A percentile compares a stretch with the other conserved stretches of the same genome.
Evolutionary conservation across 2,329 filamentous ascomycete genomes (phyloP).

Genomic region (Sclerotinia sclerotiorum): DNA sequence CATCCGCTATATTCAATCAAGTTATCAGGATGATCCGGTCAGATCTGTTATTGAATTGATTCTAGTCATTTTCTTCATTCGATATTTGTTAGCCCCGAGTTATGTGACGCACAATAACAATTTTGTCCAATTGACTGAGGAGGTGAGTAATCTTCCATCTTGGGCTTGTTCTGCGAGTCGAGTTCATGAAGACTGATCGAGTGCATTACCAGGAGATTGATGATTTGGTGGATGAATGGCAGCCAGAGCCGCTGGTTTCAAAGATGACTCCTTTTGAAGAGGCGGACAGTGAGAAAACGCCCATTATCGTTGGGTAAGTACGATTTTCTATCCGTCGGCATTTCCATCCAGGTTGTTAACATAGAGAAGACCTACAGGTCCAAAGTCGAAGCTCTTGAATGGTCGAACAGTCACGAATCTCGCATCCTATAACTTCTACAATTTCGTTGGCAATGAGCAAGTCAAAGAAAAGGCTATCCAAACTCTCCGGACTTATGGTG

Average conservation of each 20-base stretch:
- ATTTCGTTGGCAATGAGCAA: slow-evolving; percentile 88
- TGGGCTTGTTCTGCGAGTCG: background rate
- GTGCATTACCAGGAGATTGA: slow-evolving; percentile 71
- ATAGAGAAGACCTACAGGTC: slow-evolving; percentile 70
- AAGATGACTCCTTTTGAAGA: slow-evolving; percentile 73
- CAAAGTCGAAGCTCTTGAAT: slow-evolving; percentile 83
- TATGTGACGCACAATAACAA: slow-evolving; percentile 91
- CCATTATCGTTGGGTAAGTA: slow-evolving; percentile 80
- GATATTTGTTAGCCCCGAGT: slow-evolving; percentile 86
- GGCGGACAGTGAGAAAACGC: slow-evolving; percentile 77
- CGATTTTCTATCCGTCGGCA: background rate
- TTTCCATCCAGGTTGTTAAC: slow-evolving; percentile 22
- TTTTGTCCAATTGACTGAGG: slow-evolving; percentile 84
- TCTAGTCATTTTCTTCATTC: slow-evolving; percentile 90
- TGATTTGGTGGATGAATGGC: slow-evolving; percentile 95
- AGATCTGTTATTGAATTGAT: slow-evolving; percentile 91
- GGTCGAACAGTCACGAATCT: slow-evolving; percentile 92
- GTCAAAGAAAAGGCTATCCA: slow-evolving; percentile 95
- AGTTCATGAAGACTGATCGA: slow-evolving; percentile 12
- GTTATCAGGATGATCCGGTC: slow-evolving; percentile 95
- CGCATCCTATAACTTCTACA: slow-evolving; percentile 96
- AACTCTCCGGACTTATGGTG: slow-evolving; percentile 90
- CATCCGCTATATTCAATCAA: slow-evolving; percentile 92
- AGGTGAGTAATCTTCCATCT: slow-evolving; percentile 47
- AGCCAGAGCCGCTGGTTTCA: slow-evolving; percentile 84